These are phyloP conservation scores for Pleurotus giganteus DNA, from an alignment of 768 basidiomycete species.

Conservation along the genomic window DNA sequence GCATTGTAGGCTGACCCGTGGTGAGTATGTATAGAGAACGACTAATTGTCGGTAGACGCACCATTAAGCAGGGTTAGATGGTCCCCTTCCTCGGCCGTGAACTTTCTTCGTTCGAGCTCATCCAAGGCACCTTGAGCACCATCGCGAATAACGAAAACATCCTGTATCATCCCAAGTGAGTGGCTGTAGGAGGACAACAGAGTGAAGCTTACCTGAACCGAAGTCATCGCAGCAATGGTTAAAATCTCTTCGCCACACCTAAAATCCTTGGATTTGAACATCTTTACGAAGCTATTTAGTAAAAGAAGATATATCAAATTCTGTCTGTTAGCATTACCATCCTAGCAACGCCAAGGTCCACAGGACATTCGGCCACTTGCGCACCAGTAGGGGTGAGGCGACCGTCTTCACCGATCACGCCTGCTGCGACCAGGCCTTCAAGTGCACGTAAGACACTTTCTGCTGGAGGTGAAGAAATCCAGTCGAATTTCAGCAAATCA, in stretches of 20 bases:
- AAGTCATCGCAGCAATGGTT: constrained; percentile 94
- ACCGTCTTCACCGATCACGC: constrained; percentile 83
- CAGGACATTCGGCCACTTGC: constrained; percentile 90
- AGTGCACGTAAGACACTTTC: constrained; percentile 83
- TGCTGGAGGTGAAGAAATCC: constrained; percentile 86
- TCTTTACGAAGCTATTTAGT: constrained; percentile 48
- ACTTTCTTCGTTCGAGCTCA: constrained; percentile 92
- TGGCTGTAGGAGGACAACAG: neutral
- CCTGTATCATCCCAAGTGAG: constrained; percentile 41
- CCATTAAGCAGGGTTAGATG: constrained; percentile 94
- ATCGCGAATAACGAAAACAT: constrained; percentile 86
- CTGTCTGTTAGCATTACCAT: constrained; percentile 56
- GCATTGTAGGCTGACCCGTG: constrained; percentile 79
- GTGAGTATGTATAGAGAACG: neutral
- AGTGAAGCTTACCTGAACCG: constrained; percentile 63
- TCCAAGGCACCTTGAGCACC: constrained; percentile 83
- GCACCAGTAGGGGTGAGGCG: constrained; percentile 74
- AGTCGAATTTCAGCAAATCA: constrained; percentile 95
- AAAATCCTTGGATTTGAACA: constrained; percentile 83
- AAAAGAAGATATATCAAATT: neutral
- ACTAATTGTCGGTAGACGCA: constrained; percentile 24
- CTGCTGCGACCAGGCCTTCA: constrained; percentile 76
- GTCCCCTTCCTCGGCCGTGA: constrained; percentile 98
- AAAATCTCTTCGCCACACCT: constrained; percentile 94
- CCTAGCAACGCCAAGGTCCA: constrained; percentile 90